Base-by-base conservation (phyloP, 163 green algal genomes). In the Trebouxia gelatinosa region DNA sequence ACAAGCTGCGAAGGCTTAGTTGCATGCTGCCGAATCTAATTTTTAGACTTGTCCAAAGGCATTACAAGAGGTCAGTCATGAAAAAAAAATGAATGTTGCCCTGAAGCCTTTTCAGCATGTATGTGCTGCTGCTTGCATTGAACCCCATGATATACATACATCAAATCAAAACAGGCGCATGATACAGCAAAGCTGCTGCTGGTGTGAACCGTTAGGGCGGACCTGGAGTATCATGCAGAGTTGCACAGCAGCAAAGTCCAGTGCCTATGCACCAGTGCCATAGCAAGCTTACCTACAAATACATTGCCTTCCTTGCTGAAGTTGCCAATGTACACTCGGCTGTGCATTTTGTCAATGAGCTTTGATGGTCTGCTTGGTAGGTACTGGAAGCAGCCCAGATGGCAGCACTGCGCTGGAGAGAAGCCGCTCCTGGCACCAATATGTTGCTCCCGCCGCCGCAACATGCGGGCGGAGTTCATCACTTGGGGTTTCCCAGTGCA, bases 141-240 rank as follows among this genome's bases (percentile, higher is more conserved):
- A n/a, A n/a, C n/a, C n/a, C n/a, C n/a, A n/a, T n/a, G n/a, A n/a
- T n/a, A n/a, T n/a, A n/a, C n/a, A n/a, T n/a, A n/a, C n/a, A n/a
- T n/a, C n/a, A n/a, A n/a, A n/a, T n/a, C n/a, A n/a, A n/a, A n/a
- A n/a, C n/a, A n/a, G n/a, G n/a, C n/a, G n/a, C n/a, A n/a, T n/a
- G n/a, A n/a, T n/a, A n/a, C n/a, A n/a, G n/a, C n/a, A n/a, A n/a
- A 93, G 82, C 86, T 96, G 70, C 94, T 88, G 79, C 85, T 65
- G 54, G 54, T 35, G 26, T 32, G 26, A 16, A 40, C 21, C 5
- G 7, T 29, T 11, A 31, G 19, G 54, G 54, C 54, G 6, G 54
- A 11, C 57, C 26, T 66, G 3, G 19, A 17, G 2, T 31, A 35
- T 9, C 57, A 39, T 59, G 48, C 4, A 28, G 26, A 17, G 26